Conservation (phyloP, 371 early-diverging fungal species). For the Agmasoma carcini region DNA sequence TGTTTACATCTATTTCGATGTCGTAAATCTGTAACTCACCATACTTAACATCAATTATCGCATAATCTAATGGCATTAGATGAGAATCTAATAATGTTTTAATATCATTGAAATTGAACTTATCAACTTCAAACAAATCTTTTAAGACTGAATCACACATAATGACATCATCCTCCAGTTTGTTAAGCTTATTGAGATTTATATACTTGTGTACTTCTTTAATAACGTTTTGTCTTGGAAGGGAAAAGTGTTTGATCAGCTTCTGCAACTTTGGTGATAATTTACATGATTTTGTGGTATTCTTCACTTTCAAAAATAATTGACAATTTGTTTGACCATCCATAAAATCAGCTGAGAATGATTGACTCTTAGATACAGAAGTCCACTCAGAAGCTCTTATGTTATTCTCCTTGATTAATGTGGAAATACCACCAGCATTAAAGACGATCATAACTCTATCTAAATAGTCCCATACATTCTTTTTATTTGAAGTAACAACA, state of each 20-base stretch:
- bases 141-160: slow-evolving; percentile 20
- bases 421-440: no score
- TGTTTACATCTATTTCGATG: background rate
- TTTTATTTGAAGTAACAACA: no score
- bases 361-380: no score
- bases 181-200: slow-evolving; percentile 18
- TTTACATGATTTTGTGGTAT: slow-evolving; percentile 26
- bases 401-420: no score
- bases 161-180: slow-evolving; percentile 4
- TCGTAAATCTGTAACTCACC: background rate
- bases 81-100: slow-evolving; percentile 8
- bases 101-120: slow-evolving; percentile 31
- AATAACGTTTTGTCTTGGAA: slow-evolving; percentile 35
- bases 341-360: no score
- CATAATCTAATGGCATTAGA: slow-evolving; percentile 35
- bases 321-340: no score
- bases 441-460: no score
- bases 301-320: slow-evolving; percentile 34
- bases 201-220: slow-evolving; percentile 41
- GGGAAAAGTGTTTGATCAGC: slow-evolving; percentile 17
- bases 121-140: slow-evolving; percentile 24
- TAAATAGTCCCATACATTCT: no score
- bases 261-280: slow-evolving; percentile 13
- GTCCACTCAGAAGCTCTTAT: no score
- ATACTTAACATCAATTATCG: slow-evolving; percentile 28